phyloP scores from a whole-genome alignment of 305 asterid genomes.

The Fraxinus sp. region DNA sequence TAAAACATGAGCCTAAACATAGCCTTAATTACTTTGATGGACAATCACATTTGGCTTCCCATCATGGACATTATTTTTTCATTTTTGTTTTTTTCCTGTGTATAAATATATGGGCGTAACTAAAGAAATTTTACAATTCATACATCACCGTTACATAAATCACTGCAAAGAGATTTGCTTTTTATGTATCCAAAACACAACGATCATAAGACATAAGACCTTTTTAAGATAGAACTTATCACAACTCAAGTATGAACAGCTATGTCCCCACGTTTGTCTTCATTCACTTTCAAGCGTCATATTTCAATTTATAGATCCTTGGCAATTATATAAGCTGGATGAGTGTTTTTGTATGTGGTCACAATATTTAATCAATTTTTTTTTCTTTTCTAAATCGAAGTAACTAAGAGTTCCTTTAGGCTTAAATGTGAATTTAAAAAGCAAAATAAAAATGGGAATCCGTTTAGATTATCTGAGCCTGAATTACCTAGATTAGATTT shows the following conservation, averaged over 20 bases:
- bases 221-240: neutral
- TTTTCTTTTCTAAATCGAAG: neutral
- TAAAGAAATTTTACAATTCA: neutral
- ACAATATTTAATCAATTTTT: neutral
- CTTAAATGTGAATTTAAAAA: slow-evolving; percentile 1
- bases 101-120: neutral
- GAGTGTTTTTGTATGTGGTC: slow-evolving; percentile 4
- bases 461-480: slow-evolving; percentile 9
- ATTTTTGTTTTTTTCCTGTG: neutral
- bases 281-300: neutral
- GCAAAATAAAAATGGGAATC: neutral
- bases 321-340: slow-evolving; percentile 18
- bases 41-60: neutral
- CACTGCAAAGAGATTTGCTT: neutral
- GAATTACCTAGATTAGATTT: slow-evolving; percentile 12
- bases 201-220: neutral
- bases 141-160: neutral
- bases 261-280: neutral
- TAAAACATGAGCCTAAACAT: neutral
- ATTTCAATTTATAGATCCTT: slow-evolving; percentile 1
- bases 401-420: neutral
- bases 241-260: neutral
- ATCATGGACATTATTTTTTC: neutral
- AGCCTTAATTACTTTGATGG: neutral
- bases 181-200: neutral